Base-by-base conservation (phyloP, 1,139 yeast species). In the Saccharomyces uvarum region DNA sequence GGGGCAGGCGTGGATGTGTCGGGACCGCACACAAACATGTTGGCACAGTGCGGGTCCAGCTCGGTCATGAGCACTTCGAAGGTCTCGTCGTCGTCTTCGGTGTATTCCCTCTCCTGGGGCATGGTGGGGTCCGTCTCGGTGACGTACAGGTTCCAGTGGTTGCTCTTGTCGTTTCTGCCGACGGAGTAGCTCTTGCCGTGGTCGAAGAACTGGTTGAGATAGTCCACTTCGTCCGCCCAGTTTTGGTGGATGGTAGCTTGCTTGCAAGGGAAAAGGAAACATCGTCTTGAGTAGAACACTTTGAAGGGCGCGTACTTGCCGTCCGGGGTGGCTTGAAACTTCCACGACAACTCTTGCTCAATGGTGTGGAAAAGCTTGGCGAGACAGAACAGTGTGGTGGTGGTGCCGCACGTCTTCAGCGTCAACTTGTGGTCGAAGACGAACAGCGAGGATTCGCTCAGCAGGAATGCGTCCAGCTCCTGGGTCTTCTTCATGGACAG, bases 351-450 rank as follows among this genome's bases (percentile, higher is more conserved):
- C 53, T 70, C 71, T 4, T 70, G 61, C 29, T 70, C 66, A 11
- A 85, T 80, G 27, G 81, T 70, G 48, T 79, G 78, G 61, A 86
- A 80, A 56, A 91, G 73, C 54, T 80, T 78, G 31, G 81, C 83
- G 47, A 93, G 73, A 63, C 97, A 93, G 32, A 84, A 81, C 59
- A 93, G 77, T 1, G 96, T 85, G 1, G 97, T 89, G 1, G 98
- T 93, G 13, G 97, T 91, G 9, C 99, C 99, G 70, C 99, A 93
- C 13, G 99, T 93, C 72, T 93, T 93, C 67, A 93, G 77, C 56
- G 91, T 83, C 61, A 91, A 66, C 70, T 88, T 90, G 72, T 90
- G 93, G 31, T 88, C 84, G 68, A 84, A 91, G 31, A 93, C 96
- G 73, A 93, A 91, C 68, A 93, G 75, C 19, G 96, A 87, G 48